Conservation (phyloP, 805 yeast species). For the Saccharomycopsis lassenensis region DNA sequence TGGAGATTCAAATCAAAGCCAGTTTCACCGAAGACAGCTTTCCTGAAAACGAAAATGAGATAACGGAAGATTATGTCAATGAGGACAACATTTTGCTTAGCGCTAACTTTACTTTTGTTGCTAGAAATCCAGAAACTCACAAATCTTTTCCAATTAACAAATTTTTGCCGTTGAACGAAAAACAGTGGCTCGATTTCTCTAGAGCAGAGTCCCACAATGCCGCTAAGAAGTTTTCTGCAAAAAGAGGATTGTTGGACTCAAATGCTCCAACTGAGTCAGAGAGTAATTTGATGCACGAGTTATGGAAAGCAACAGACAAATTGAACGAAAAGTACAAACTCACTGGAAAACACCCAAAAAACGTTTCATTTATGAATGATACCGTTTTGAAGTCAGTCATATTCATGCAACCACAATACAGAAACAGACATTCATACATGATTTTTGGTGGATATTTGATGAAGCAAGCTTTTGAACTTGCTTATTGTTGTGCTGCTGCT, state of each 20-base stretch:
- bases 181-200: conserved; percentile 74
- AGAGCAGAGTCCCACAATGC: conserved; percentile 87
- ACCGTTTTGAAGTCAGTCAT: conserved; percentile 64
- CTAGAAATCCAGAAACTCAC: conserved; percentile 89
- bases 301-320: conserved; percentile 51
- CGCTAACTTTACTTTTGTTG: conserved; percentile 92
- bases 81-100: conserved; percentile 66
- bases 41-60: conserved; percentile 29
- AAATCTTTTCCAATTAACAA: conserved; percentile 79
- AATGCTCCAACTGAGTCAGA: conserved; percentile 73
- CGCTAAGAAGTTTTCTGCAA: conserved; percentile 70
- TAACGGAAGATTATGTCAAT: conserved; percentile 47
- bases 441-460: conserved; percentile 90
- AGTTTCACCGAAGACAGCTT: conserved; percentile 54
- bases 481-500: conserved; percentile 86
- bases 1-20: conserved; percentile 91
- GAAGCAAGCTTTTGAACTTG: conserved; percentile 88
- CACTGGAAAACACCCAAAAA: conserved; percentile 32
- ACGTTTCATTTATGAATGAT: conserved; percentile 56
- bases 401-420: conserved; percentile 93
- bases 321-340: conserved; percentile 20
- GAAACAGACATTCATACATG: conserved; percentile 90
- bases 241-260: conserved; percentile 43
- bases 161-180: conserved; percentile 61
- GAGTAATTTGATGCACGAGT: conserved; percentile 59